phyloP scores from a whole-genome alignment of 805 yeast genomes.

The Starmerella apis region DNA sequence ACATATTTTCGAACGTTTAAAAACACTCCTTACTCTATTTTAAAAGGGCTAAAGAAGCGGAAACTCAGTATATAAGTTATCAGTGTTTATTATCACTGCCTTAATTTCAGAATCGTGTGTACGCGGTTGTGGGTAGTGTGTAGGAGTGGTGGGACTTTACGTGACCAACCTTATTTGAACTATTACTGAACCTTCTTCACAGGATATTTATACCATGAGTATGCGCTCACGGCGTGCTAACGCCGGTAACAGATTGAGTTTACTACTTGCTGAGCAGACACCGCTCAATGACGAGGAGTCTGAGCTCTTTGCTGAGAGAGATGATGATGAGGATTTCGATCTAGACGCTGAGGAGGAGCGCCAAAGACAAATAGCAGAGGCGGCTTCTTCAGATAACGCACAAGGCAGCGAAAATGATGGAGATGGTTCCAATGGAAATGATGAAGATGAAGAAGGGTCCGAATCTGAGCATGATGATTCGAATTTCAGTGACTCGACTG shows the following conservation, averaged over 20 bases:
- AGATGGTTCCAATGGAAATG: conserved; percentile 8
- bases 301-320: conserved; percentile 39
- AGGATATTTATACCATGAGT: too few relatives aligned
- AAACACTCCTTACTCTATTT: too few relatives aligned
- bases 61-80: too few relatives aligned
- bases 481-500: conserved; percentile 38
- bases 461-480: conserved; percentile 23
- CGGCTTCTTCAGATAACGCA: conserved; percentile 1
- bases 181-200: too few relatives aligned
- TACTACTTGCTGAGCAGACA: conserved; percentile 62
- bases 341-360: conserved; percentile 25
- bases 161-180: not conserved
- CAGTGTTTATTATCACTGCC: too few relatives aligned
- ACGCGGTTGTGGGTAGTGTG: too few relatives aligned
- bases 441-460: conserved; percentile 21
- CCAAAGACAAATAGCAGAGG: conserved; percentile 2
- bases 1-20: too few relatives aligned
- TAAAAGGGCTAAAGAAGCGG: too few relatives aligned
- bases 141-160: not conserved
- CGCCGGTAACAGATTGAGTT: conserved; percentile 78
- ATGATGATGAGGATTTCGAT: conserved; percentile 37
- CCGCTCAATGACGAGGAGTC: conserved; percentile 57
- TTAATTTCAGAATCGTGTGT: too few relatives aligned
- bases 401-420: not conserved
- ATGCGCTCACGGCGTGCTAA: conserved; percentile 51